Base-by-base conservation (phyloP, 2,329 filamentous ascomycete species). In the Claviceps maximensis region DNA sequence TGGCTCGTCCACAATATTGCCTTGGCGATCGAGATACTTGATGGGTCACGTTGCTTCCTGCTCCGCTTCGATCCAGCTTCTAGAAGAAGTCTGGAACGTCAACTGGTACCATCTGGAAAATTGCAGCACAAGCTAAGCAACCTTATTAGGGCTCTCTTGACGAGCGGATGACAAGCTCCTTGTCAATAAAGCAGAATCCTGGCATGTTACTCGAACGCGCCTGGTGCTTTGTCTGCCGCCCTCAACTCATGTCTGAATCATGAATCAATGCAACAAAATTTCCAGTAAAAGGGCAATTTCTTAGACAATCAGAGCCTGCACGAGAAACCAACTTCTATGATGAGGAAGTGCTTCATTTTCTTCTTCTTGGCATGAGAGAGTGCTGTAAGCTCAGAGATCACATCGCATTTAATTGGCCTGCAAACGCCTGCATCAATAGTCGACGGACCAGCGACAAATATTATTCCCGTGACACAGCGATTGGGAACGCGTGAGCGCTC, bases 31-130 rank as follows among this genome's bases (percentile, higher is more conserved):
- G 40, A 50, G 41, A 31, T 25, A 4, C n/a, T 27, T 27, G 25
- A 25, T 13, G 23, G 27, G 21, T 45, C 25, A 21, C 13, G 12
- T 40, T 41, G 31, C 47, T 38, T 38, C 21, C 40, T 29, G 40
- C 40, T 31, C 19, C 38, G 38, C 48, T 50, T 50, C 40, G 40
- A 45, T 36, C 40, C 40, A n/a, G 40, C 49, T 50, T 50, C 49
- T 42, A 36, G 49, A 50, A 50, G 49, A n/a, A 25, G 25, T 45
- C 19, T 23, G 40, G 27, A 50, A 36, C 47, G 33, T n/a, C n/a
- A n/a, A n/a, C n/a, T n/a, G n/a, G n/a, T 12, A 21, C n/a, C 47
- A 38, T 33, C 17, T 38, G 19, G 47, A 38, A 38, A 21, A 38
- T 7, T 38, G 15, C 31, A 36, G 29, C n/a, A 47, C n/a, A 29